Evolutionary conservation across 2,329 filamentous ascomycete species (phyloP), one percentile per base, ranked within the genome.

Genomic region (Talaromyces sp.): DNA sequence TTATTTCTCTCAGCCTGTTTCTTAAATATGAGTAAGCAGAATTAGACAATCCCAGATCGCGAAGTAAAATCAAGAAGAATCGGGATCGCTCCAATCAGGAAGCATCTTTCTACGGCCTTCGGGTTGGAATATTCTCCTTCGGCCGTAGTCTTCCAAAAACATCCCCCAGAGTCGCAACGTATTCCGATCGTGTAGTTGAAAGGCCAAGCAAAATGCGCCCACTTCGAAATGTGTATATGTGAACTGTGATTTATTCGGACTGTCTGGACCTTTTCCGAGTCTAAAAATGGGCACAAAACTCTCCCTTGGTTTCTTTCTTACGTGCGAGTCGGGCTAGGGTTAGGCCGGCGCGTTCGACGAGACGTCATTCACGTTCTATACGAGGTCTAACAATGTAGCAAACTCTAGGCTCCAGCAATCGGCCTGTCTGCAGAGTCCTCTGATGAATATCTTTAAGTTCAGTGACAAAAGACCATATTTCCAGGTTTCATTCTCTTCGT

Each of bases 261-360:
- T 58, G 40, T 58, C 31, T 58, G 34, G 29, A 58, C 31, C 38
- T 58, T 58, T 19, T 38, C 15, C 22, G 19, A 13, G 7, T 1
- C n/a, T 19, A 25, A 58, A 5, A 22, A 43, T 58, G 38, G n/a
- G 34, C 54, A 40, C 27, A 58, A 58, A 58, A 40, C 15, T n/a
- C 19, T 58, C 19, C n/a, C 31, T 25, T 34, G 34, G 25, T 25
- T 8, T 15, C 29, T 25, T 8, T 15, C 29, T 58, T 58, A 58
- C 54, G 54, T 27, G 54, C 54, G 54, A 58, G 34, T 58, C 54
- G 54, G 54, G 34, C 54, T 40, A 58, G 54, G 22, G 34, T 58
- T 58, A 8, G 10, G 34, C 54, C 54, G 54, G 40, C n/a, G 3
- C 27, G 34, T 7, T 40, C 10, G n/a, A 58, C 40, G 4, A 19